Evolutionary conservation across 306 rosid species (phyloP), one percentile per base, ranked within the genome.

Genomic region (Malus fusca): DNA sequence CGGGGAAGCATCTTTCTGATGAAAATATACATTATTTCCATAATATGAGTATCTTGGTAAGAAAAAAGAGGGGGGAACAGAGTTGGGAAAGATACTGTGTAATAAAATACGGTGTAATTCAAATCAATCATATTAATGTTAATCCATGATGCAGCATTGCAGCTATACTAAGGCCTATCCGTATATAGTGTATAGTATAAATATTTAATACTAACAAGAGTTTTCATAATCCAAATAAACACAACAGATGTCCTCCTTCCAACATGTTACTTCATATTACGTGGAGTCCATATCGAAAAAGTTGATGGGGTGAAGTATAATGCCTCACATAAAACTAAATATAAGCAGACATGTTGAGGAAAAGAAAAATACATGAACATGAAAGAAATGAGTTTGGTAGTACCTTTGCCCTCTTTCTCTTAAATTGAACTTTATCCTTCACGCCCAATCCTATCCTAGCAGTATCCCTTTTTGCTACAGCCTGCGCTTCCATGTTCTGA

Each of bases 331-430:
- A 21, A 22, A 43, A 74, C 37, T 10, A 46, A 11, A 13, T 19
- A 44, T 63, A 33, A 8, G 33, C 11, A 62, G 42, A 53, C 18
- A 48, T 4, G 23, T 21, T 11, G 19, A 64, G 53, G 2, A 42
- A 51, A 35, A 35, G 35, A 37, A 74, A 72, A 4, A 59, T 31
- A n/a, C 6, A 40, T 30, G 28, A 23, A 66, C 6, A 59, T 5
- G 23, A 62, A 21, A 59, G 21, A 44, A 30, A 66, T 23, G 48
- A 30, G 42, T 8, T 12, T 69, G 14, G 82, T 11, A 30, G n/a
- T 11, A 87, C 97, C 97, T 93, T 93, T 46, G 96, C 88, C 79
- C 37, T 91, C 84, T 87, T 93, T 81, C 92, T 88, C 87, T 93
- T 91, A 80, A 90, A 91, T 75, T 85, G 90, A 76, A 83, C 87